Conservation (phyloP, 2,329 filamentous ascomycete genomes). For the Verruconis gallopava region DNA sequence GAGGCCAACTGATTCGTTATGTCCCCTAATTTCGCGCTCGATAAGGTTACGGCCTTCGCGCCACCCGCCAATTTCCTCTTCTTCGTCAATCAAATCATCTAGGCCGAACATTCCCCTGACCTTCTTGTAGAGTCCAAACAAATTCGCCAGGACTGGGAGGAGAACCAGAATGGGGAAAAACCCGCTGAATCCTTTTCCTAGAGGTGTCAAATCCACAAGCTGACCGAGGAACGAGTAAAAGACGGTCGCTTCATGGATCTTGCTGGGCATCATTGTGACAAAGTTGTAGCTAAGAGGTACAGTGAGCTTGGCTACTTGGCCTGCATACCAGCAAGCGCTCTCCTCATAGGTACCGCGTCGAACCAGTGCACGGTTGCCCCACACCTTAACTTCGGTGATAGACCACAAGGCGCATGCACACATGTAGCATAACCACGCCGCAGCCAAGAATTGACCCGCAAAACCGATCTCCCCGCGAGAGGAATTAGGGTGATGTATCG, state of each 20-base stretch:
- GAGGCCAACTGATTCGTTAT: constrained; percentile 15
- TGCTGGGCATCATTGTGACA: constrained; percentile 67
- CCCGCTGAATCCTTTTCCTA: constrained; percentile 48
- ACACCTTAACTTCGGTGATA: constrained; percentile 89
- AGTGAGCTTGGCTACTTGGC: constrained; percentile 82
- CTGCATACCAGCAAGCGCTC: constrained; percentile 89
- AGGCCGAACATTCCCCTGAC: constrained; percentile 68
- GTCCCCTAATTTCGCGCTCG: constrained; percentile 56
- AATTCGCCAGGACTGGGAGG: constrained; percentile 68
- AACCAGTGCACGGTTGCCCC: constrained; percentile 86
- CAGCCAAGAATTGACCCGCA: constrained; percentile 70
- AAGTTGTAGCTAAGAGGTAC: constrained; percentile 96
- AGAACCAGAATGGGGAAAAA: constrained; percentile 75
- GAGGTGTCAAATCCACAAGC: constrained; percentile 67
- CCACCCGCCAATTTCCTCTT: constrained; percentile 65
- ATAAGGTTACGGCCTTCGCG: constrained; percentile 84
- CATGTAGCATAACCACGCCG: constrained; percentile 93
- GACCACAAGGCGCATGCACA: constrained; percentile 76
- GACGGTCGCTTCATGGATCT: constrained; percentile 61
- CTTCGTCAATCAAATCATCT: constrained; percentile 64
- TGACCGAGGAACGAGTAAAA: constrained; percentile 82
- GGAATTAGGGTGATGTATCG: constrained; percentile 62
- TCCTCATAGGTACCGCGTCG: constrained; percentile 84
- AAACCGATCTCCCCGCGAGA: constrained; percentile 69
- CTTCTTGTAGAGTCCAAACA: constrained; percentile 81